A percentile compares a stretch with the other conserved stretches of the same genome.
Evolutionary conservation across 2,329 filamentous ascomycete species (phyloP).

Genomic region (Epichloe festucae): DNA sequence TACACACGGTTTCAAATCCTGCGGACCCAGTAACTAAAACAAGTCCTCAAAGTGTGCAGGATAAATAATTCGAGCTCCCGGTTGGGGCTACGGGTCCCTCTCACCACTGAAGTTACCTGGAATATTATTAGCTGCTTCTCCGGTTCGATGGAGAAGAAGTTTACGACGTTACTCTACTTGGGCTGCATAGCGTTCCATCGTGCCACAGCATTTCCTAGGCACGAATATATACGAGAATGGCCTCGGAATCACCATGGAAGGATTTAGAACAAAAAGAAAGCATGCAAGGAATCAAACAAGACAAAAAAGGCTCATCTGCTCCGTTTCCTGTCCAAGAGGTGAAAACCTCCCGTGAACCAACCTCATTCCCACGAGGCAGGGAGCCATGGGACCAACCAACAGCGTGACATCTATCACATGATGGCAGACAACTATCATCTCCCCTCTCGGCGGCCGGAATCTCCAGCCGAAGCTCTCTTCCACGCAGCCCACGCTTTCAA

Average conservation of each 20-base stretch:
- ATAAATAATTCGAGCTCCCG: too few relatives aligned
- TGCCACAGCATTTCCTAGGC: not conserved
- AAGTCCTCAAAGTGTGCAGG: too few relatives aligned
- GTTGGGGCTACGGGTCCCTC: too few relatives aligned
- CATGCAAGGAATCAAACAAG: not conserved
- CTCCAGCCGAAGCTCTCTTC: constrained; percentile 1
- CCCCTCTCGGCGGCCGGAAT: not conserved
- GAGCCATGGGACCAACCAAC: not conserved
- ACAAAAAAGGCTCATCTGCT: not conserved
- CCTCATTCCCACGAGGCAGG: not conserved
- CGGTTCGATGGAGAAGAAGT: not conserved
- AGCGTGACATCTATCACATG: not conserved
- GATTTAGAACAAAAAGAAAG: not conserved
- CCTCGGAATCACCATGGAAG: not conserved
- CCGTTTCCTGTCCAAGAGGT: not conserved
- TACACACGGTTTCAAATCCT: too few relatives aligned
- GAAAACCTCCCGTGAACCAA: not conserved
- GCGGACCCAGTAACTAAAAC: too few relatives aligned
- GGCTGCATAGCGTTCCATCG: not conserved
- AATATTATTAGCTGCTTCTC: not conserved
- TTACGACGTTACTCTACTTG: constrained; percentile 3
- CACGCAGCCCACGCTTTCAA: not conserved
- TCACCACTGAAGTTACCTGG: not conserved
- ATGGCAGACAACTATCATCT: constrained; percentile 1
- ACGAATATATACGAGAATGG: not conserved